Evolutionary conservation across 768 basidiomycete genomes (phyloP).

Genomic region (Suillus placidus): DNA sequence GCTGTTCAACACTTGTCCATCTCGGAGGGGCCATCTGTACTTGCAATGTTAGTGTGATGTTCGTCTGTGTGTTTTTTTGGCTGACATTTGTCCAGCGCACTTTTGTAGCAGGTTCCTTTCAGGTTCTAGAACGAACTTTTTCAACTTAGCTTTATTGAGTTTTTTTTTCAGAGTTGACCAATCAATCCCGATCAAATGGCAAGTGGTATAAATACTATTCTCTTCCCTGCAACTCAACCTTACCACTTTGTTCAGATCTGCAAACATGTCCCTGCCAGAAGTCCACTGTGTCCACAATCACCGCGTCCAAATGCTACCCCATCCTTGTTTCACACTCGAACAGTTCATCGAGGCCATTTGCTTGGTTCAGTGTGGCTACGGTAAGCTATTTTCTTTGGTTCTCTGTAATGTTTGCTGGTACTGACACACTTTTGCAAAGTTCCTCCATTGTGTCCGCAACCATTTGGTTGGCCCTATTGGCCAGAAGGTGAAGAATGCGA

Average conservation of each 20-base stretch:
- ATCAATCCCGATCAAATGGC: not conserved
- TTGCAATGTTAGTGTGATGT: not conserved
- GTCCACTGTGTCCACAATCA: too few species aligned
- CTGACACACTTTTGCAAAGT: not conserved
- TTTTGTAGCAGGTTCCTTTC: conserved; percentile 1
- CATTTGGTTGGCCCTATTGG: not conserved
- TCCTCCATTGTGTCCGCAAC: not conserved
- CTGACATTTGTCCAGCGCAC: not conserved
- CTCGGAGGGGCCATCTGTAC: not conserved
- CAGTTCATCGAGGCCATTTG: not conserved
- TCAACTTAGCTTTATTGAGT: not conserved
- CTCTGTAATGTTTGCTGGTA: not conserved
- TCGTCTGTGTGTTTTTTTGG: not conserved
- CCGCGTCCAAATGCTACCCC: too few species aligned
- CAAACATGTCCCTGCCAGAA: too few species aligned
- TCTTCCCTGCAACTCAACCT: too few species aligned
- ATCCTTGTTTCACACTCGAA: too few species aligned
- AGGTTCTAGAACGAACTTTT: not conserved
- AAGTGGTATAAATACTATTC: not conserved
- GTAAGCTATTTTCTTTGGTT: not conserved
- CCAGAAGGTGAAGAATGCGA: not conserved
- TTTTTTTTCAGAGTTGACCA: not conserved
- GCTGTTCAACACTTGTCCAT: not conserved
- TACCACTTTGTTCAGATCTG: too few species aligned
- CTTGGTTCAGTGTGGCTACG: not conserved